A percentile compares a stretch with the other conserved stretches of the same genome.
Evolutionary conservation across 108 stramenopile genomes (phyloP).

Genomic region (Cyclostephanos tholiformis): DNA sequence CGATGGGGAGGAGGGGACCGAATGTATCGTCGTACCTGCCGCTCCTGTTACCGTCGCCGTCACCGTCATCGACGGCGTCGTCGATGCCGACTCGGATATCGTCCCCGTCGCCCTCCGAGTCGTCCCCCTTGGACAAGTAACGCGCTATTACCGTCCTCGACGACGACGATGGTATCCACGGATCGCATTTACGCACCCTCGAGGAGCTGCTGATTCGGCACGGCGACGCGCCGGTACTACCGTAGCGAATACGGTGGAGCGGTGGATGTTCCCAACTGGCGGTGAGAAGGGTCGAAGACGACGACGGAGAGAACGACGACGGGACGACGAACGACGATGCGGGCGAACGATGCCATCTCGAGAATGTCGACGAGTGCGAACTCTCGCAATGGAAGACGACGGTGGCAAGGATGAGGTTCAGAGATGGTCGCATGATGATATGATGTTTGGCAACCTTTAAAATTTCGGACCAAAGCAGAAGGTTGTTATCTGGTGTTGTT

Average conservation of each 20-base stretch:
- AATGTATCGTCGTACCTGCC: slow-evolving; percentile 19
- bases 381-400: background rate
- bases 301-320: background rate
- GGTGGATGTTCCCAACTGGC: background rate
- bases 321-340: background rate
- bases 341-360: background rate
- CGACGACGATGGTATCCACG: background rate
- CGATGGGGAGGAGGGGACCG: slow-evolving; percentile 58
- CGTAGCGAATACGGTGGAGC: background rate
- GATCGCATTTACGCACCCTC: background rate
- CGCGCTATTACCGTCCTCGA: background rate
- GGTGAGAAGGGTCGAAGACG: background rate
- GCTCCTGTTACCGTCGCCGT: background rate
- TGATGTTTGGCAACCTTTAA: too few relatives aligned
- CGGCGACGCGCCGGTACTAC: too few relatives aligned
- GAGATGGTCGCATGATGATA: background rate
- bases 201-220: background rate
- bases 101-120: background rate
- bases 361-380: background rate
- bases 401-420: background rate
- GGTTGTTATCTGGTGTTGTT: too few relatives aligned
- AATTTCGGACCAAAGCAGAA: too few relatives aligned
- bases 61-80: too few relatives aligned
- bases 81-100: background rate
- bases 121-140: background rate